Evolutionary conservation across 257 asterid genomes (phyloP).

Genomic region (Marsdenia floribunda): DNA sequence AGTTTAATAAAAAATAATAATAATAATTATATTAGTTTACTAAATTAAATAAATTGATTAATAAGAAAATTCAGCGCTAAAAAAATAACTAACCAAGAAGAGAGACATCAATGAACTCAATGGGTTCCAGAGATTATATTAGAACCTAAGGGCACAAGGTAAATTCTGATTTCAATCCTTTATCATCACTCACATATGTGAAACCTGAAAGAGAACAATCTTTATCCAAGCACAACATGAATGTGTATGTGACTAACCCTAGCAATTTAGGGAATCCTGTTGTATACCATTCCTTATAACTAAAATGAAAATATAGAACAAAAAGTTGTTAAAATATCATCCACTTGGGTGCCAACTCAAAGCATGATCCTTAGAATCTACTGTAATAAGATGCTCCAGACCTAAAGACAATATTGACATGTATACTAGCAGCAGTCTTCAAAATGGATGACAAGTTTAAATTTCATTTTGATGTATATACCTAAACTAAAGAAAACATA

Average conservation of each 20-base stretch:
- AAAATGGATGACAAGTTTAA: slow-evolving; percentile 12
- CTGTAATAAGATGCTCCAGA: slow-evolving; percentile 25
- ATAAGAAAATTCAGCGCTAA: no score
- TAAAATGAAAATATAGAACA: neutral
- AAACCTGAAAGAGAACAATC: neutral
- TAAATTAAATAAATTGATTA: no score
- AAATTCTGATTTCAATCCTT: neutral
- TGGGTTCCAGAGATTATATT: no score
- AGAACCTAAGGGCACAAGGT: neutral
- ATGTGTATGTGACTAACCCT: neutral
- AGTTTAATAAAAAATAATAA: no score
- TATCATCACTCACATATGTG: neutral
- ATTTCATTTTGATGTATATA: slow-evolving; percentile 25
- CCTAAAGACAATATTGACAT: slow-evolving; percentile 37
- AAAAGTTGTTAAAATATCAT: slow-evolving; percentile 7
- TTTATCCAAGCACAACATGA: neutral
- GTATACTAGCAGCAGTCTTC: slow-evolving; percentile 37
- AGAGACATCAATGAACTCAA: no score
- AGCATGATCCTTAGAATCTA: slow-evolving; percentile 25
- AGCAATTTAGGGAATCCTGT: neutral
- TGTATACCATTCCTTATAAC: neutral
- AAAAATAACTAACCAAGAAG: no score
- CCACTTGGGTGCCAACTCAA: slow-evolving; percentile 27
- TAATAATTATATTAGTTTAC: no score
- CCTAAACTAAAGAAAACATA: slow-evolving; percentile 31